A percentile compares a stretch with the other conserved stretches of the same genome.
These are phyloP conservation scores for Diophrys appendiculata DNA, from an alignment of 73 alveolate genomes.

Conservation along the genomic window DNA sequence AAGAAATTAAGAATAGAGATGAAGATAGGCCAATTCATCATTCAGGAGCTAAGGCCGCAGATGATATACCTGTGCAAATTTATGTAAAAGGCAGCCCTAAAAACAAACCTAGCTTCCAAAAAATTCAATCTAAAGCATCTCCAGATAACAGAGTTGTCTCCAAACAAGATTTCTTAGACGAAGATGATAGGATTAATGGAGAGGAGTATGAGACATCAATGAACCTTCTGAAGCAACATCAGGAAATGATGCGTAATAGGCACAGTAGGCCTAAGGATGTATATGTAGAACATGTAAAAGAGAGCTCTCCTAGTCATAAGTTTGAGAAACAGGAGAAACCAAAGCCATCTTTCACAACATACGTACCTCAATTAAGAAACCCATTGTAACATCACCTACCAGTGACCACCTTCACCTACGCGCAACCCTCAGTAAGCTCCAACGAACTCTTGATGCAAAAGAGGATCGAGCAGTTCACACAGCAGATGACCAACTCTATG, in stretches of 20 bases:
- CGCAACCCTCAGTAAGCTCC: not conserved
- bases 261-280: not conserved
- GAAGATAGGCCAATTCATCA: conserved; percentile 10
- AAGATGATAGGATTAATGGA: conserved; percentile 9
- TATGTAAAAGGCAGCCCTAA: conserved; percentile 10
- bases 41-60: conserved; percentile 17
- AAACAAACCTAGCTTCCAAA: not conserved
- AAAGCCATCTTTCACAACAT: not conserved
- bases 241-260: conserved; percentile 19
- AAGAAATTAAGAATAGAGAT: conserved; percentile 5
- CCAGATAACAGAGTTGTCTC: not conserved
- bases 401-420: not conserved
- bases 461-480: conserved; percentile 11
- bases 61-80: conserved; percentile 12
- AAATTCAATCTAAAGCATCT: not conserved
- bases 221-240: conserved; percentile 14
- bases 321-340: not conserved
- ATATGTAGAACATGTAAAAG: conserved; percentile 1
- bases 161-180: not conserved
- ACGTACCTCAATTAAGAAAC: not conserved
- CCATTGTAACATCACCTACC: not conserved
- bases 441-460: conserved; percentile 5
- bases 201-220: conserved; percentile 14
- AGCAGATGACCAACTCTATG: conserved; percentile 15
- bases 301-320: not conserved